phyloP scores from a whole-genome alignment of 768 basidiomycete genomes.

The Lactifluus hygrophoroides region DNA sequence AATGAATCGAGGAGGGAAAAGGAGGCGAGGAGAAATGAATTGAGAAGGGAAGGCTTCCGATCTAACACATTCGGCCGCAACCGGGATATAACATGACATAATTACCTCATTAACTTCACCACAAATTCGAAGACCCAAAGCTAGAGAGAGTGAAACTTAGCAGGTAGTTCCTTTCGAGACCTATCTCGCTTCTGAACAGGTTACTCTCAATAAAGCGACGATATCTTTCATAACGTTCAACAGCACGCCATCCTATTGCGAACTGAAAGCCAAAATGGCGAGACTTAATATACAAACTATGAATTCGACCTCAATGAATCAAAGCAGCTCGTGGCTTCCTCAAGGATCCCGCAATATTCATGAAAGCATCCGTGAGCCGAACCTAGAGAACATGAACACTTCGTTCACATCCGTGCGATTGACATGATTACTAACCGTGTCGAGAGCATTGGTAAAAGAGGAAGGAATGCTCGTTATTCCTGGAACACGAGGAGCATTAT shows the following conservation, averaged over 20 bases:
- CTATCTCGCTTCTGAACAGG: no score
- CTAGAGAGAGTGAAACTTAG: no score
- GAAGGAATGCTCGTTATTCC: background rate
- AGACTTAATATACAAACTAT: slow-evolving; percentile 18
- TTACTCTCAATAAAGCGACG: no score
- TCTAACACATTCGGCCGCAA: no score
- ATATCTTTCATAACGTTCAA: background rate
- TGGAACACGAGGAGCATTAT: no score
- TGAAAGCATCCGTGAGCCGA: slow-evolving; percentile 46
- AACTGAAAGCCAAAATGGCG: background rate
- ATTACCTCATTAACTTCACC: no score
- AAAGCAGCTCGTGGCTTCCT: slow-evolving; percentile 45
- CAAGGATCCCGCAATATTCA: slow-evolving; percentile 48
- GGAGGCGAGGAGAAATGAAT: no score
- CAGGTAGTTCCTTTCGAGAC: no score
- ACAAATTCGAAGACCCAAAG: no score
- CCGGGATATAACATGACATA: no score
- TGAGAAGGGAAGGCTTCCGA: no score
- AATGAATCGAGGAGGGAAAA: no score
- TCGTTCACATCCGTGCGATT: background rate
- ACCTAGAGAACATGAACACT: slow-evolving; percentile 28
- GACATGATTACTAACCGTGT: background rate
- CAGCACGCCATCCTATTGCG: background rate
- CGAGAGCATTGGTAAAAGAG: slow-evolving; percentile 38
- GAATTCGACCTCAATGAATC: slow-evolving; percentile 31